Conservation (phyloP, 495 filamentous ascomycete genomes). For the Aspergillus mulundensis region DNA sequence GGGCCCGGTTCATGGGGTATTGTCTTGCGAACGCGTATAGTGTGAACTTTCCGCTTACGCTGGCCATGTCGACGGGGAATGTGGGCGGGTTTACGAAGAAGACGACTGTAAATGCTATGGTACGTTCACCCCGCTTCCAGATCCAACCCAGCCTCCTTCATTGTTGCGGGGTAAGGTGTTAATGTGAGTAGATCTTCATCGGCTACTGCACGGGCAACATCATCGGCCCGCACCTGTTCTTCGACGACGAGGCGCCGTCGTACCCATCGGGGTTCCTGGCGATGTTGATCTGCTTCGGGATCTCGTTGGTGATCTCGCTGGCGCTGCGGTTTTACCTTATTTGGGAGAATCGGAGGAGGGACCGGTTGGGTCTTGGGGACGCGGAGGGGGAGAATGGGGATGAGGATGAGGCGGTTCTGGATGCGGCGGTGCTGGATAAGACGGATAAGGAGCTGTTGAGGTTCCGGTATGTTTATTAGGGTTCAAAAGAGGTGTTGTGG, state of each 20-base stretch:
- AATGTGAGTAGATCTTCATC: conserved; percentile 12
- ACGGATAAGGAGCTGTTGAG: background rate
- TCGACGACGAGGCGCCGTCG: conserved; percentile 13
- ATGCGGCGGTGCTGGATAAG: conserved; percentile 1
- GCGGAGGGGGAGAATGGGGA: background rate
- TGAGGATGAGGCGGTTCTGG: background rate
- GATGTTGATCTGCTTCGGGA: conserved; percentile 7
- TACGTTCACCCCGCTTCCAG: background rate
- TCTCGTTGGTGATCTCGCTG: background rate
- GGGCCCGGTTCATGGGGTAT: conserved; percentile 12
- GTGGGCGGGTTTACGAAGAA: conserved; percentile 26
- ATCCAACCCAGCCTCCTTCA: too few relatives aligned
- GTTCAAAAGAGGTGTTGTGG: too few relatives aligned
- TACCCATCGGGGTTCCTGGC: conserved; percentile 11
- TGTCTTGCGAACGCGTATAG: conserved; percentile 10
- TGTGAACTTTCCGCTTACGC: conserved; percentile 4
- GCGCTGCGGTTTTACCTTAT: conserved; percentile 11
- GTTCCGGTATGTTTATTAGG: conserved; percentile 14
- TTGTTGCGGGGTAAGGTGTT: too few relatives aligned
- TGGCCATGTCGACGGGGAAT: conserved; percentile 18
- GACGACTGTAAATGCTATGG: conserved; percentile 13
- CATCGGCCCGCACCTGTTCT: conserved; percentile 19
- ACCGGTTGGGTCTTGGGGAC: background rate
- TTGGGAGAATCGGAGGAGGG: conserved; percentile 9
- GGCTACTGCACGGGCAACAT: conserved; percentile 40